A percentile compares a stretch with the other conserved stretches of the same genome.
These are phyloP conservation scores for Funneliformis caledonium DNA, from an alignment of 371 early-diverging fungal species.

Conservation along the genomic window DNA sequence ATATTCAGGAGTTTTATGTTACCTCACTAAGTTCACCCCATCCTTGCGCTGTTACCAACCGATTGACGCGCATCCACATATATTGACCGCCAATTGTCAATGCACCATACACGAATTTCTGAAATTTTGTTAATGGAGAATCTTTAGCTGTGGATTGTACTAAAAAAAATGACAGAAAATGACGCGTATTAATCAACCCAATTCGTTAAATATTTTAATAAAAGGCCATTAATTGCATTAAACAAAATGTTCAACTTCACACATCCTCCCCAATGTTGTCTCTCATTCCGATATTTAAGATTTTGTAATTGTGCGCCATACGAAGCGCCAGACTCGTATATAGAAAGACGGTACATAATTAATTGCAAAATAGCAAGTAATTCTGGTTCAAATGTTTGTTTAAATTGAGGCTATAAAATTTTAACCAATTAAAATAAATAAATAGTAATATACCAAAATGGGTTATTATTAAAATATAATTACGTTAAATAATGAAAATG, in stretches of 20 bases:
- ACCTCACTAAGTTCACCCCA: constrained; percentile 80
- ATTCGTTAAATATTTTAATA: too few relatives aligned
- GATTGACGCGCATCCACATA: constrained; percentile 67
- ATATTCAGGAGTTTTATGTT: constrained; percentile 26
- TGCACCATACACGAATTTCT: constrained; percentile 64
- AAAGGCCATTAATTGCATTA: neutral
- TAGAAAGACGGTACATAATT: constrained; percentile 65
- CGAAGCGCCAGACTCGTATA: constrained; percentile 67
- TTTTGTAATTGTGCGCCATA: constrained; percentile 75
- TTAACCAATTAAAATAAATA: neutral
- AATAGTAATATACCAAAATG: neutral
- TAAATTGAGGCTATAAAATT: constrained; percentile 55
- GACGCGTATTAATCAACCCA: neutral
- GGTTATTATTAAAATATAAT: constrained; percentile 27
- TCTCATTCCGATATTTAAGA: constrained; percentile 77
- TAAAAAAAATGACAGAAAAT: constrained; percentile 37
- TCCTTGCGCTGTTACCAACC: constrained; percentile 66
- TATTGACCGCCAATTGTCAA: constrained; percentile 77
- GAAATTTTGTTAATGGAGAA: constrained; percentile 61
- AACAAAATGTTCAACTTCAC: constrained; percentile 43
- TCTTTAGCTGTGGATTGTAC: constrained; percentile 67
- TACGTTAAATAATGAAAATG: constrained; percentile 51
- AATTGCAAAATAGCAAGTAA: constrained; percentile 56
- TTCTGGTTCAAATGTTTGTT: constrained; percentile 68
- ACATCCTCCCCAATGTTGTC: constrained; percentile 64